Percentiles rank a stretch among this genome's conserved stretches.
Conservation (phyloP, 306 rosid species). For the Cicer yamashitae region DNA sequence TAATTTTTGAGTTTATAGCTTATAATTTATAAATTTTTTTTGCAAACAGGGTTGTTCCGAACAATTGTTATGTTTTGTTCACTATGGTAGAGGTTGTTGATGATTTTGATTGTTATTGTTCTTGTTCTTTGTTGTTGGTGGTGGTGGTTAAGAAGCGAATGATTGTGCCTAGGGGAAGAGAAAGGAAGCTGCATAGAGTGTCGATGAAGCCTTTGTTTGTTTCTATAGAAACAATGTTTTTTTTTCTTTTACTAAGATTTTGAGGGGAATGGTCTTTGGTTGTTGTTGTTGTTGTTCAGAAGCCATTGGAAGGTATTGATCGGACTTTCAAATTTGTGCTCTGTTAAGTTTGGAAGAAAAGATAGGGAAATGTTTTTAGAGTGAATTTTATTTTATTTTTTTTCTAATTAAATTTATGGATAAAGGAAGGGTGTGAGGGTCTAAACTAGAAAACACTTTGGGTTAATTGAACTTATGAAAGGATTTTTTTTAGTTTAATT, state of each 20-base stretch:
- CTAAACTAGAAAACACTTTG: too few relatives aligned
- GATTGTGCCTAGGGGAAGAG: conserved; percentile 45
- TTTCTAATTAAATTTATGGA: too few relatives aligned
- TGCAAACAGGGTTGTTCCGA: conserved; percentile 23
- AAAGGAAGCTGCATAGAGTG: conserved; percentile 46
- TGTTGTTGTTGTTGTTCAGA: conserved; percentile 16
- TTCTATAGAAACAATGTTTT: conserved; percentile 24
- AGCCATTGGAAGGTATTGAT: too few relatives aligned
- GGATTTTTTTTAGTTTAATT: too few relatives aligned
- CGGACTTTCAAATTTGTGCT: too few relatives aligned
- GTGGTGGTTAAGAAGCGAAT: conserved; percentile 8
- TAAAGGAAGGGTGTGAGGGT: too few relatives aligned
- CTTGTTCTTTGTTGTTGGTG: neutral
- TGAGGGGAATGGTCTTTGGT: conserved; percentile 31
- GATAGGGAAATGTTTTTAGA: too few relatives aligned
- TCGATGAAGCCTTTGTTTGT: conserved; percentile 36
- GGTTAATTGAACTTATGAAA: too few relatives aligned
- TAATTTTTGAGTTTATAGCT: too few relatives aligned
- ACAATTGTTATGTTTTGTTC: conserved; percentile 32
- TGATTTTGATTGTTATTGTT: neutral
- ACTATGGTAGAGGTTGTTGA: conserved; percentile 35
- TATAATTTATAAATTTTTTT: too few relatives aligned
- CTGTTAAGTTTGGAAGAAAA: too few relatives aligned
- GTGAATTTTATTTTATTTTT: too few relatives aligned
- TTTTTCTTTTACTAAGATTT: conserved; percentile 25